Evolutionary conservation across 768 basidiomycete genomes (phyloP), one percentile per base, ranked within the genome.

Genomic region (Tulasnella sp.): DNA sequence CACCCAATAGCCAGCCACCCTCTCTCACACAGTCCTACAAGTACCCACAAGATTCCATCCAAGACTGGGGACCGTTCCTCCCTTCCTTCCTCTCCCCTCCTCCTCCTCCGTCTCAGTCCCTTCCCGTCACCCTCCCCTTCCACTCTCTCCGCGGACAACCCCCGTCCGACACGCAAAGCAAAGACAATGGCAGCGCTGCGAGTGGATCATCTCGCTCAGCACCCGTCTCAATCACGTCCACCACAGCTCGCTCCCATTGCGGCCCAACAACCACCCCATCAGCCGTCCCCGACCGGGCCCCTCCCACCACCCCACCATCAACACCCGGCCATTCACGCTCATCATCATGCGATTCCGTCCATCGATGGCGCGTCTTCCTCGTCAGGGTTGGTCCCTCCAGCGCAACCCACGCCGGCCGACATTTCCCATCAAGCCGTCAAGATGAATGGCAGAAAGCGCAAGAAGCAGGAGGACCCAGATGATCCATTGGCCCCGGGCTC

Each of bases 401-500:
- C 42, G 48, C 79, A 80, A 76, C 79, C 77, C 72, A 75, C 74
- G 74, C 74, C 74, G 28, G 74, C 77, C 80, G 50, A 78, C 81
- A 81, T 78, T 72, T 83, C 95, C 54, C 54, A 54, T 89, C 81
- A 95, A 93, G 83, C 98, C 96, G 97, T 97, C 98, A 69, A 99
- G 93, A 48, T 97, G 92, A 72, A 98, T 96, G 9, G 93, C 96
- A 40, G 79, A n/a, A 80, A 80, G 72, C 79, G 79, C 20, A 80
- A 80, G 48, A 80, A 80, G 46, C 44, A 69, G 28, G 79, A 80
- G 40, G 41, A 69, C 42, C 79, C 79, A 42, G 79, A 80, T 18
- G 79, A 80, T 75, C 58, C 48, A 69, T 69, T 69, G 7, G 76
- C 76, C 1, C 8, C 54, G 11, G 44, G 46, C 28, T 40, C 41